Conservation (phyloP, 2,329 filamentous ascomycete species). For the Penicillium rolfsii region DNA sequence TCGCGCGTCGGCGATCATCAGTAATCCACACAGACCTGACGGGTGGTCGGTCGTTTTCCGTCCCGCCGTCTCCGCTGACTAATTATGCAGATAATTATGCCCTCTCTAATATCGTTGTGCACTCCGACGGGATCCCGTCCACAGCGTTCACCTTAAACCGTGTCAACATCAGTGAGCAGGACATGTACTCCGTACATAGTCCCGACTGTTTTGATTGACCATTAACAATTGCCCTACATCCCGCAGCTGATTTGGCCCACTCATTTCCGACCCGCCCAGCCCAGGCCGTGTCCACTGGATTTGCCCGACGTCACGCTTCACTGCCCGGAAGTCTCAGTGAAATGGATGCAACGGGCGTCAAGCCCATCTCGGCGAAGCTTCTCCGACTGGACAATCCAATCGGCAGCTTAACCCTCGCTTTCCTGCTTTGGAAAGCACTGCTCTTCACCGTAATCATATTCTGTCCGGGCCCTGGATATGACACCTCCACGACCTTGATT, state of each 20-base stretch:
- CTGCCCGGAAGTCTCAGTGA: not conserved
- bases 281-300: not conserved
- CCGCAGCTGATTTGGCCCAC: constrained; percentile 2
- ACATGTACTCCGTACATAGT: not conserved
- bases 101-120: not conserved
- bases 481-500: constrained; percentile 63
- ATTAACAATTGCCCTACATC: not conserved
- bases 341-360: constrained; percentile 23
- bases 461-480: constrained; percentile 64
- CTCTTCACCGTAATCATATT: constrained; percentile 54
- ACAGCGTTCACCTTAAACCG: not conserved
- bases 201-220: not conserved
- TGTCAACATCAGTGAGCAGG: not conserved
- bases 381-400: constrained; percentile 37
- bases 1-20: not conserved
- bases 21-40: not conserved
- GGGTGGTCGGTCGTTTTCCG: not conserved
- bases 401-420: constrained; percentile 45
- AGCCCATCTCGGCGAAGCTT: constrained; percentile 20
- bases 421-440: constrained; percentile 60
- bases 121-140: not conserved
- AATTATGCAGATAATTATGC: constrained; percentile 14
- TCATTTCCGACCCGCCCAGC: not conserved
- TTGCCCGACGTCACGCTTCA: constrained; percentile 6
- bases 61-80: constrained; percentile 15